Conservation (phyloP, 805 yeast species). For the Torulaspora delbrueckii region DNA sequence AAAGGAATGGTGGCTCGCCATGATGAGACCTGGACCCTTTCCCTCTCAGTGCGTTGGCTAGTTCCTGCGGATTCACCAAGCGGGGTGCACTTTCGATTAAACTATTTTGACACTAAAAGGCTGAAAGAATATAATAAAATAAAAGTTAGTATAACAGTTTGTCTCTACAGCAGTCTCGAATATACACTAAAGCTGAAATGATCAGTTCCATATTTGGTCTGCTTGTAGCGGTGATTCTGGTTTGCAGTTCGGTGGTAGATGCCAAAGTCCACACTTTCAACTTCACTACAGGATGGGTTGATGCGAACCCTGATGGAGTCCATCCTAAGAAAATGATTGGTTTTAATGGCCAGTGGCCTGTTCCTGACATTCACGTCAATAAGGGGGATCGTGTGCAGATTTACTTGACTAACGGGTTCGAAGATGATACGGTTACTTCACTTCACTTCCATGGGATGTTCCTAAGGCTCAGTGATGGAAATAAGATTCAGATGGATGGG, state of each 20-base stretch:
- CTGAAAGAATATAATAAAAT: background rate
- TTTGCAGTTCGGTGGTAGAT: slow-evolving; percentile 2
- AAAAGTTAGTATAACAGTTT: no score
- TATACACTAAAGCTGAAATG: background rate
- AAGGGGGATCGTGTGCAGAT: slow-evolving; percentile 60
- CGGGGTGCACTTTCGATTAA: background rate
- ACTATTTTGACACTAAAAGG: background rate
- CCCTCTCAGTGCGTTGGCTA: background rate
- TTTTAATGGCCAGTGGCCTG: slow-evolving; percentile 68
- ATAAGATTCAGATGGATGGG: slow-evolving; percentile 60
- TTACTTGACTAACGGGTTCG: slow-evolving; percentile 58
- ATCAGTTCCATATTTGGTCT: background rate
- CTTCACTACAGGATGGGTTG: slow-evolving; percentile 54
- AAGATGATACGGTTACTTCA: slow-evolving; percentile 45
- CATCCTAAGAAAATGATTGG: slow-evolving; percentile 55
- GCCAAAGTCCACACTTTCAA: slow-evolving; percentile 49
- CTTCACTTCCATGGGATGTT: slow-evolving; percentile 78
- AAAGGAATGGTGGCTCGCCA: no score
- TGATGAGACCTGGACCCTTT: no score
- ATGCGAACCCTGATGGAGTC: slow-evolving; percentile 64
- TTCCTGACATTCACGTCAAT: slow-evolving; percentile 60
- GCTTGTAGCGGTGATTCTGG: background rate
- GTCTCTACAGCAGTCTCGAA: no score
- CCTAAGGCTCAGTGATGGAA: slow-evolving; percentile 50
- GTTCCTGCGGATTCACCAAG: no score